Conservation (phyloP, 768 basidiomycete genomes). For the Mycena galericulata region DNA sequence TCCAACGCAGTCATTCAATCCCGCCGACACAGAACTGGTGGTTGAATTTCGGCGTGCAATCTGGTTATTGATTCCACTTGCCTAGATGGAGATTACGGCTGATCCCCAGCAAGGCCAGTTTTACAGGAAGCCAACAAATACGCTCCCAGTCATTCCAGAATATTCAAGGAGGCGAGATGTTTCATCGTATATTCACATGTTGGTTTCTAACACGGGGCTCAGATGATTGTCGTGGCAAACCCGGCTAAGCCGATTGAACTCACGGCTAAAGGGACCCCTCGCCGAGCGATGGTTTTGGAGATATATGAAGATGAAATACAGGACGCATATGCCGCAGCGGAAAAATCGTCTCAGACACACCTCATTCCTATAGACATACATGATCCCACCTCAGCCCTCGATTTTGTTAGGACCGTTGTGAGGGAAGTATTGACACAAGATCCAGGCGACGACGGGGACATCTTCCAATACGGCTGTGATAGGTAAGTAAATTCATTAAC, state of each 20-base stretch:
- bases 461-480: conserved; percentile 56
- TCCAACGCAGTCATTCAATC: conserved; percentile 39
- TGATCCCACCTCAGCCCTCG: conserved; percentile 27
- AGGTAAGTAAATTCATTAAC: conserved; percentile 40
- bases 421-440: conserved; percentile 40
- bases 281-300: conserved; percentile 31
- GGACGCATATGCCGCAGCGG: conserved; percentile 32
- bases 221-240: conserved; percentile 26
- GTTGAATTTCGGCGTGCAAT: conserved; percentile 40
- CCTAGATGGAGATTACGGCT: conserved; percentile 3
- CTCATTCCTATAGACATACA: background rate
- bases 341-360: conserved; percentile 24
- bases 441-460: conserved; percentile 48
- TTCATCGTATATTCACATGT: background rate
- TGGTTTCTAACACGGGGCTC: too few relatives aligned
- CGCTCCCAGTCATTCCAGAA: conserved; percentile 57
- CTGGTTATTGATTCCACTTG: conserved; percentile 36
- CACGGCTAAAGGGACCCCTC: conserved; percentile 42
- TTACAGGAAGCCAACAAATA: conserved; percentile 54
- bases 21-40: conserved; percentile 35
- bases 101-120: conserved; percentile 46
- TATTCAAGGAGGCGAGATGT: conserved; percentile 56
- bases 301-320: conserved; percentile 42
- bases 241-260: conserved; percentile 16
- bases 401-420: conserved; percentile 49